Evolutionary conservation across 768 basidiomycete species (phyloP), one percentile per base, ranked within the genome.

Genomic region (Leccinum sublutescens): DNA sequence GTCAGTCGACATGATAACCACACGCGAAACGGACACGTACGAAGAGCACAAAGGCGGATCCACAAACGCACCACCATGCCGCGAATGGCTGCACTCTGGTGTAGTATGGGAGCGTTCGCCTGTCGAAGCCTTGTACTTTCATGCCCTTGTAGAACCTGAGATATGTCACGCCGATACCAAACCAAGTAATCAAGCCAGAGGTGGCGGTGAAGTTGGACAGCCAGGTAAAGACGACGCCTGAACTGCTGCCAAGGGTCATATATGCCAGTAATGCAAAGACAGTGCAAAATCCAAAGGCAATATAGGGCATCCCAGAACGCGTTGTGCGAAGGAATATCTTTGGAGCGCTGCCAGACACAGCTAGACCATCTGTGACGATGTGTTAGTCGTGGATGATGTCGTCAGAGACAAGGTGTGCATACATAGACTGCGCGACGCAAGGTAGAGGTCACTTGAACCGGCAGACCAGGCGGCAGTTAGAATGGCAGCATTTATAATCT

Each of bases 301-400:
- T 72, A 65, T 78, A 78, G 2, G 84, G 85, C 2, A 85, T 64
- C 38, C 85, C 76, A 5, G 64, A 58, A 10, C 61, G 60, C 11
- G 71, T 68, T 1, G 79, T 79, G 53, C 76, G 72, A 27, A 66
- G 52, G 55, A 87, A 85, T 50, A 86, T 66, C 52, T 70, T 76
- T 3, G 86, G 86, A 0, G 85, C 84, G 56, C 82, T 79, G 0
- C 82, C 80, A 19, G 77, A 76, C 52, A 78, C 60, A 3, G 85
- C 79, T 10, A 87, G 77, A 62, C 81, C 81, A 62, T 86, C 62
- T 86, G 74, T 1, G 59, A 74, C 69, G 31, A 61, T 27, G 68
- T 2, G 74, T 58, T 1, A 58, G 45, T 15, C 1, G 1, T 21
- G 36, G 2, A 9, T 31, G 40, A 5, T 33, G 12, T 58, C 12